A percentile compares a stretch with the other conserved stretches of the same genome.
Evolutionary conservation across 148 eudicot species (phyloP).

Genomic region (Chenopodium album): DNA sequence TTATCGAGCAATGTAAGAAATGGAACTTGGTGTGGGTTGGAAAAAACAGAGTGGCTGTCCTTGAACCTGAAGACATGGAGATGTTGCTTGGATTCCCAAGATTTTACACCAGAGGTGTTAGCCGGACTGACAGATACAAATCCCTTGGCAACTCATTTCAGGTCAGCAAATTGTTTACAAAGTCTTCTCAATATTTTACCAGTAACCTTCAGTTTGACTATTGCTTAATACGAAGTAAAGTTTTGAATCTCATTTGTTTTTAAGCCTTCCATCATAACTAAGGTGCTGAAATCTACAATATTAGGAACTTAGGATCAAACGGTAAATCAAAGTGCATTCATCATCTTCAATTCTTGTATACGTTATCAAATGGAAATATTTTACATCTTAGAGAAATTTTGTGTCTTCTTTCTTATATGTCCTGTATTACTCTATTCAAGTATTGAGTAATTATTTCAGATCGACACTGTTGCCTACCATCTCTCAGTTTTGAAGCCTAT

Average conservation of each 20-base stretch:
- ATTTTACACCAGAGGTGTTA: conserved; percentile 27
- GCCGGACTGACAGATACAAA: conserved; percentile 31
- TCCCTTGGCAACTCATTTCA: conserved; percentile 32
- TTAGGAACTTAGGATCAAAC: background rate
- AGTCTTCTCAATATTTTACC: background rate
- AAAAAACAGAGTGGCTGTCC: conserved; percentile 23
- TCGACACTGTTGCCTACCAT: conserved; percentile 35
- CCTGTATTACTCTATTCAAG: too few species aligned
- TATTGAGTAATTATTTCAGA: background rate
- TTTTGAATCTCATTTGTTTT: too few species aligned
- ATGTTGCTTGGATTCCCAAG: conserved; percentile 25
- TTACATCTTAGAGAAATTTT: too few species aligned
- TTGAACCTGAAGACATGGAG: conserved; percentile 35
- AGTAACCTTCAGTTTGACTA: too few species aligned
- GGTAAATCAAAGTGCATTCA: background rate
- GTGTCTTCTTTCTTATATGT: too few species aligned
- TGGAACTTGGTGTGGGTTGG: conserved; percentile 41
- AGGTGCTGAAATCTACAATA: too few species aligned
- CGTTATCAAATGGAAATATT: too few species aligned
- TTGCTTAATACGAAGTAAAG: too few species aligned
- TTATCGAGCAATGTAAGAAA: conserved; percentile 21
- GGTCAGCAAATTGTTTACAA: conserved; percentile 23
- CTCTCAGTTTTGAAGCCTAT: conserved; percentile 34
- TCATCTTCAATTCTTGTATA: background rate
- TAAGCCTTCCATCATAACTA: too few species aligned